These are phyloP conservation scores for Neospermospora avenae DNA, from an alignment of 2,329 filamentous ascomycete species.

Conservation along the genomic window DNA sequence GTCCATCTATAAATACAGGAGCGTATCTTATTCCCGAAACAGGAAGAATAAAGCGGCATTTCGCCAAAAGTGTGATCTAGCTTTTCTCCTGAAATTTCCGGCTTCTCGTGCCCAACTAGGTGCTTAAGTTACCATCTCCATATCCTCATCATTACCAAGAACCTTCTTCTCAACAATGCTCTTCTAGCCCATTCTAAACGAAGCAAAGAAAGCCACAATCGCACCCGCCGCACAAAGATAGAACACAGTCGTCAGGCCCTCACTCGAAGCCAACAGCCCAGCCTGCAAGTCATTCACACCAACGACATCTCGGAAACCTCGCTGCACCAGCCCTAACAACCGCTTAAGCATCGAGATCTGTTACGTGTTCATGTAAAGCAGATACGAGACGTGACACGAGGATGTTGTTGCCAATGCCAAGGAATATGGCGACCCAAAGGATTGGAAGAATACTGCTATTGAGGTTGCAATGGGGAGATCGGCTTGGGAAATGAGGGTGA, in stretches of 20 bases:
- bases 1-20: too few relatives aligned
- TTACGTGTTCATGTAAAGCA: conserved; percentile 32
- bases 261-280: conserved; percentile 19
- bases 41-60: too few relatives aligned
- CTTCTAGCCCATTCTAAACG: conserved; percentile 22
- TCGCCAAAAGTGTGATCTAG: too few relatives aligned
- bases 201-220: conserved; percentile 12
- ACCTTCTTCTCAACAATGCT: conserved; percentile 16
- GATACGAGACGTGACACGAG: conserved; percentile 23
- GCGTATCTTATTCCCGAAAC: too few relatives aligned
- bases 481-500: conserved; percentile 45
- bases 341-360: conserved; percentile 30
- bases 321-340: conserved; percentile 43
- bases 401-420: conserved; percentile 53
- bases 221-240: conserved; percentile 17
- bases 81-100: neutral
- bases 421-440: conserved; percentile 56
- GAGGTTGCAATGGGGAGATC: conserved; percentile 52
- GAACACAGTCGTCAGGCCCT: conserved; percentile 22
- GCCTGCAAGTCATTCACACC: conserved; percentile 1
- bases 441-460: conserved; percentile 53
- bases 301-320: conserved; percentile 34
- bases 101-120: neutral
- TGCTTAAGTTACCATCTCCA: too few relatives aligned
- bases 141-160: neutral